Conservation (phyloP, 768 basidiomycete species). For the Pisolithus marmoratus region DNA sequence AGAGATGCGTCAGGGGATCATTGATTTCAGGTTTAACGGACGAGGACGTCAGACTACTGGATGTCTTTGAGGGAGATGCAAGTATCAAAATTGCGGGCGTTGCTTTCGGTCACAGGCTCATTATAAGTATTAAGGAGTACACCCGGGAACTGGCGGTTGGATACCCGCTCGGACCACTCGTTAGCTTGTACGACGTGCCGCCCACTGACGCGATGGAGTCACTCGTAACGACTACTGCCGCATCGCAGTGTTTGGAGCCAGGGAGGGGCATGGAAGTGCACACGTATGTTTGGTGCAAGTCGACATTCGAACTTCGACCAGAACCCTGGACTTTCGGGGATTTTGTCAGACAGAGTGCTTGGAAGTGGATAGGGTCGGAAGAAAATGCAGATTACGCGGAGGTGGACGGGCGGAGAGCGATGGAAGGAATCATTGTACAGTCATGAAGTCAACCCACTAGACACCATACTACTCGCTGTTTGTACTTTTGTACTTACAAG, state of each 20-base stretch:
- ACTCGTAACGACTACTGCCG: slow-evolving; percentile 37
- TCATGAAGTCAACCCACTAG: not conserved
- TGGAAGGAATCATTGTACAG: slow-evolving; percentile 29
- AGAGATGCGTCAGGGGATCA: slow-evolving; percentile 71
- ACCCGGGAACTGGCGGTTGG: slow-evolving; percentile 46
- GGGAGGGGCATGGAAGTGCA: slow-evolving; percentile 41
- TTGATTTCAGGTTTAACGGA: slow-evolving; percentile 67
- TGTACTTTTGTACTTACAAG: too few relatives aligned
- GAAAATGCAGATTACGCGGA: slow-evolving; percentile 41
- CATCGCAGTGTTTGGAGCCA: slow-evolving; percentile 38
- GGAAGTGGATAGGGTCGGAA: slow-evolving; percentile 60
- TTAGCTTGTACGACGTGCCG: slow-evolving; percentile 22
- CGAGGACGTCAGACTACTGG: slow-evolving; percentile 61
- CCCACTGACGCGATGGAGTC: slow-evolving; percentile 8
- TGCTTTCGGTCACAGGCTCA: not conserved
- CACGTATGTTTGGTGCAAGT: slow-evolving; percentile 65
- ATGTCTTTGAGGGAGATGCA: slow-evolving; percentile 79
- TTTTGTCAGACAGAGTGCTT: slow-evolving; percentile 70
- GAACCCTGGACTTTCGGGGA: slow-evolving; percentile 78
- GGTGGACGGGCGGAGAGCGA: slow-evolving; percentile 45
- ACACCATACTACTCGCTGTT: too few relatives aligned
- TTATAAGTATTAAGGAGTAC: slow-evolving; percentile 59
- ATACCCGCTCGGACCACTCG: slow-evolving; percentile 46
- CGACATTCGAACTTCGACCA: slow-evolving; percentile 40
- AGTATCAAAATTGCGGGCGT: slow-evolving; percentile 16